A percentile compares a stretch with the other conserved stretches of the same genome.
These are phyloP conservation scores for Penicillium sp. DNA, from an alignment of 2,329 filamentous ascomycete species.

Conservation along the genomic window DNA sequence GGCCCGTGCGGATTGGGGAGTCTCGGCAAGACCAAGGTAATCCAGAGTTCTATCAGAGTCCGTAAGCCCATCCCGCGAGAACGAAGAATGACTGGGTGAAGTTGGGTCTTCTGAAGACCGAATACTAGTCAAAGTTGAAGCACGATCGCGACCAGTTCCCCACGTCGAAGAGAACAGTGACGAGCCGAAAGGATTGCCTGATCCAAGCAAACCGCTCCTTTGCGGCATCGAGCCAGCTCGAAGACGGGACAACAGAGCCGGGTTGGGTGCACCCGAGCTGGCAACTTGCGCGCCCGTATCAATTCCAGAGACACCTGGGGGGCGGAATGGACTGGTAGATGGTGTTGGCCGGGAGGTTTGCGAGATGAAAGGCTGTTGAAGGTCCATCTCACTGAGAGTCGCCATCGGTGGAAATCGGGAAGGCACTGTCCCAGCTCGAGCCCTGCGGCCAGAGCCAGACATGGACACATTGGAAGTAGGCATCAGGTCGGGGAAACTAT, in stretches of 20 bases:
- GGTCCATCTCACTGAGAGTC: slow-evolving; percentile 56
- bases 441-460: slow-evolving; percentile 69
- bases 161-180: slow-evolving; percentile 87
- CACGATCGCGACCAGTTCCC: slow-evolving; percentile 76
- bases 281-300: slow-evolving; percentile 42
- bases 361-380: slow-evolving; percentile 61
- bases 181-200: slow-evolving; percentile 73
- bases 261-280: slow-evolving; percentile 55
- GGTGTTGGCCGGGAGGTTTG: slow-evolving; percentile 85
- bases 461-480: slow-evolving; percentile 66
- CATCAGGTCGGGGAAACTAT: slow-evolving; percentile 90
- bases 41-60: slow-evolving; percentile 92
- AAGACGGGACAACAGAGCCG: slow-evolving; percentile 77
- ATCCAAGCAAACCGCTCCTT: slow-evolving; percentile 66
- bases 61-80: slow-evolving; percentile 78
- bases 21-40: slow-evolving; percentile 92
- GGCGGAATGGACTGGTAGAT: slow-evolving; percentile 82
- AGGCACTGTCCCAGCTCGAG: slow-evolving; percentile 91
- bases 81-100: slow-evolving; percentile 82
- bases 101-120: slow-evolving; percentile 83
- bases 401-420: slow-evolving; percentile 85
- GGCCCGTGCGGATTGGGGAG: slow-evolving; percentile 76
- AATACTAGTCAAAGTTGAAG: slow-evolving; percentile 85
- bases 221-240: slow-evolving; percentile 94
- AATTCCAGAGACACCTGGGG: slow-evolving; percentile 47